phyloP scores from a whole-genome alignment of 352 stramenopile genomes.

The Phytophthora colocasiae region DNA sequence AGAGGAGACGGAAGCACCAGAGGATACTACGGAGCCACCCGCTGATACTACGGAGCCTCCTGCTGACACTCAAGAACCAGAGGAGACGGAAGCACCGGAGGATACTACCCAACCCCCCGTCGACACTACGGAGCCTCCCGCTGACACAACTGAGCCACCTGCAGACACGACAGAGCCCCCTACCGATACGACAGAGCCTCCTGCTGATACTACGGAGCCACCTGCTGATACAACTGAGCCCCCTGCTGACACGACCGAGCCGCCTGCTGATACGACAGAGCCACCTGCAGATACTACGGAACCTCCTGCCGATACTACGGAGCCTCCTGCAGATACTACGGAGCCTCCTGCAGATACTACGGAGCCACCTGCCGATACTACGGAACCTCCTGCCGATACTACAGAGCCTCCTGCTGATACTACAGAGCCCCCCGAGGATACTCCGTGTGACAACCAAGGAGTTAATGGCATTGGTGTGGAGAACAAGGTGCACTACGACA shows the following conservation, averaged over 20 bases:
- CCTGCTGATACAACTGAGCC: not conserved
- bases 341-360: not conserved
- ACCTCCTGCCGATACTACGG: not conserved
- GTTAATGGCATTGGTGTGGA: slow-evolving; percentile 10
- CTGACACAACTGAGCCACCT: too few relatives aligned
- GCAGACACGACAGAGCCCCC: not conserved
- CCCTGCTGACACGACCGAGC: not conserved
- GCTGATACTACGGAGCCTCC: not conserved
- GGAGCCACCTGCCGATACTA: not conserved
- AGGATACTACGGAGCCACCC: not conserved
- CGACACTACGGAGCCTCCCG: not conserved
- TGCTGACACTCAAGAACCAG: too few relatives aligned
- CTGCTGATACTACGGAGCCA: not conserved
- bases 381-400: not conserved
- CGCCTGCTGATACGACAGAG: not conserved
- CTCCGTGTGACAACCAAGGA: slow-evolving; percentile 7
- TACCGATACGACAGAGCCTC: not conserved
- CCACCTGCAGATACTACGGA: not conserved
- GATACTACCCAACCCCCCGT: not conserved
- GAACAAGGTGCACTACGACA: slow-evolving; percentile 11
- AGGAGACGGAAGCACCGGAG: too few relatives aligned
- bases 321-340: not conserved
- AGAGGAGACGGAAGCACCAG: not conserved
- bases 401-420: not conserved
- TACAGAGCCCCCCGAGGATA: not conserved